These are phyloP conservation scores for Torulaspora pretoriensis DNA, from an alignment of 1,139 yeast species.

Conservation along the genomic window DNA sequence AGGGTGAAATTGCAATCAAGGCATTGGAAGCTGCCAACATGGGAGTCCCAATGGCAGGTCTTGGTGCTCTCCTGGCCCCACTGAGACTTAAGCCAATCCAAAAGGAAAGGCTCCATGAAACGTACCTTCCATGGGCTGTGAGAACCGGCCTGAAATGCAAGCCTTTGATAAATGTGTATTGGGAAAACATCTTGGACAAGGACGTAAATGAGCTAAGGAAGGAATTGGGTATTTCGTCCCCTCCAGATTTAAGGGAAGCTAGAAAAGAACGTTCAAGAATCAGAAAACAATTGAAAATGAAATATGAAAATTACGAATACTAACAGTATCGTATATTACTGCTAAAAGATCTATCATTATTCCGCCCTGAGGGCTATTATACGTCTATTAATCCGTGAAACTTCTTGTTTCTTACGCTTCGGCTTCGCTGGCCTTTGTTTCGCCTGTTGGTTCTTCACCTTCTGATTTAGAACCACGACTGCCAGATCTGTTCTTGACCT, in stretches of 20 bases:
- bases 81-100: constrained; percentile 55
- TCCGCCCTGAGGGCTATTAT: neutral
- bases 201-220: constrained; percentile 68
- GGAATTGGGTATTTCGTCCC: constrained; percentile 58
- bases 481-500: constrained; percentile 6
- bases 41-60: constrained; percentile 93
- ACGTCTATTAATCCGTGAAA: neutral
- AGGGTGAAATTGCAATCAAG: constrained; percentile 92
- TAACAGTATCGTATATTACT: neutral
- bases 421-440: neutral
- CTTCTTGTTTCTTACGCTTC: neutral
- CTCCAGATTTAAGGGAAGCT: constrained; percentile 71
- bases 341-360: neutral
- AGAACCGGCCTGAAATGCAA: constrained; percentile 67
- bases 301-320: constrained; percentile 24
- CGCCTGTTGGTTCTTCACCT: neutral
- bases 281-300: constrained; percentile 27
- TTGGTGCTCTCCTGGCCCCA: constrained; percentile 88
- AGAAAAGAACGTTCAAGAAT: constrained; percentile 40
- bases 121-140: constrained; percentile 89
- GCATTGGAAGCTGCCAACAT: constrained; percentile 89
- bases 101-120: constrained; percentile 45
- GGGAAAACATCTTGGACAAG: constrained; percentile 79
- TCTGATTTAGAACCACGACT: constrained; percentile 1
- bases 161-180: constrained; percentile 81